Evolutionary conservation across 768 basidiomycete genomes (phyloP).

Genomic region (Suillus luteus): DNA sequence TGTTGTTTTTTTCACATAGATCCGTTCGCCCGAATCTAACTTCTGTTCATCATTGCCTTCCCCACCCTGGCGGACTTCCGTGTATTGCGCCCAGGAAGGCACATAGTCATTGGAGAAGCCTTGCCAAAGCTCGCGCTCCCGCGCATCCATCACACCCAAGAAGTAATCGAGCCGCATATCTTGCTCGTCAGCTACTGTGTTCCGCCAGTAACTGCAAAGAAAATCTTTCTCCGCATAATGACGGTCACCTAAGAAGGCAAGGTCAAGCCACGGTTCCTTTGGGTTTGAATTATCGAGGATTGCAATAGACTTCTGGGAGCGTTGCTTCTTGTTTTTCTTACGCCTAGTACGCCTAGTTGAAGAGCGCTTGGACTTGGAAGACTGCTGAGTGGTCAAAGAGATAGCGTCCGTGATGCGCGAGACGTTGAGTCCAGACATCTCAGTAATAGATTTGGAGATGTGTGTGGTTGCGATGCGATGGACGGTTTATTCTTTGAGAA

Average conservation of each 20-base stretch:
- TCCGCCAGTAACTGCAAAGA: constrained; percentile 2
- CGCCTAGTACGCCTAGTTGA: neutral
- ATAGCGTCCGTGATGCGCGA: neutral
- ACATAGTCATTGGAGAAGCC: neutral
- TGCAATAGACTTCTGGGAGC: neutral
- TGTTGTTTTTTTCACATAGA: neutral
- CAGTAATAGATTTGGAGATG: too few species aligned
- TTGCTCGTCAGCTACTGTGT: neutral
- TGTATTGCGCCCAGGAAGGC: constrained; percentile 1
- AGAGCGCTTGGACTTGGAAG: neutral
- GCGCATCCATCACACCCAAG: neutral
- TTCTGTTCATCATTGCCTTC: neutral
- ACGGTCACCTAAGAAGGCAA: neutral
- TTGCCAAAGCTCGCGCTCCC: neutral
- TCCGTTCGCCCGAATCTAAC: neutral
- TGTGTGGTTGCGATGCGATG: too few species aligned
- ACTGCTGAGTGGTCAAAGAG: neutral
- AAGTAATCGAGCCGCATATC: neutral
- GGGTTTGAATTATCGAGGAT: neutral
- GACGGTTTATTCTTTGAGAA: too few species aligned
- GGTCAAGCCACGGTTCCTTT: constrained; percentile 4
- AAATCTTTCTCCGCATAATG: neutral
- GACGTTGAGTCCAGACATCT: too few species aligned
- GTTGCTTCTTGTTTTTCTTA: neutral
- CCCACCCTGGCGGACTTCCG: neutral